Evolutionary conservation across 306 rosid species (phyloP).

Genomic region (Erythrophleum fordii): DNA sequence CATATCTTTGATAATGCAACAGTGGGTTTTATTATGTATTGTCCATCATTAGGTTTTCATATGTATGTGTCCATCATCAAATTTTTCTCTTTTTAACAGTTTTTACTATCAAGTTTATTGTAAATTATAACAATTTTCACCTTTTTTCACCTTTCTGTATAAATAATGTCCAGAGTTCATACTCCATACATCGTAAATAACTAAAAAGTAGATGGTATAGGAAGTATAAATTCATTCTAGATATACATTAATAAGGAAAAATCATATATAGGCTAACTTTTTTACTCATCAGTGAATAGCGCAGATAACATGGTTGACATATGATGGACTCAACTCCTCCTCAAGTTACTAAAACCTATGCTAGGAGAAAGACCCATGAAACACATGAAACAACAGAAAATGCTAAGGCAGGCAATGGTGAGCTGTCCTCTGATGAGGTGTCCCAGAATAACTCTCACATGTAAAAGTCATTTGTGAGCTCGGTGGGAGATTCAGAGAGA

Average conservation of each 20-base stretch:
- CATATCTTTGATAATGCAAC: not conserved
- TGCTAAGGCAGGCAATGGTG: too few relatives aligned
- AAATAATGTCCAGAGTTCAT: not conserved
- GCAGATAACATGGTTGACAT: slow-evolving; percentile 29
- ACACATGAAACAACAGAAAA: too few relatives aligned
- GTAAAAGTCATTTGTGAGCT: too few relatives aligned
- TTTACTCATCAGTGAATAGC: slow-evolving; percentile 28
- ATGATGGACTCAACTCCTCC: too few relatives aligned
- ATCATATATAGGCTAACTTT: slow-evolving; percentile 5
- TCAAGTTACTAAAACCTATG: too few relatives aligned
- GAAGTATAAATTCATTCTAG: not conserved
- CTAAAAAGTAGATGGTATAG: not conserved
- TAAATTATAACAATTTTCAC: not conserved
- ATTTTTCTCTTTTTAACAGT: not conserved
- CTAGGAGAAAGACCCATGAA: too few relatives aligned
- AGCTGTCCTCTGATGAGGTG: too few relatives aligned
- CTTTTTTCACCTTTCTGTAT: not conserved
- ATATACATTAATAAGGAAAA: not conserved
- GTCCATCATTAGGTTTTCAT: not conserved
- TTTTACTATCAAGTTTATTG: not conserved
- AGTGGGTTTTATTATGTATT: too few relatives aligned
- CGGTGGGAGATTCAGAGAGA: too few relatives aligned
- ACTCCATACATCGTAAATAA: not conserved
- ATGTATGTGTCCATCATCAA: not conserved
- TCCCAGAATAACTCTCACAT: too few relatives aligned